A percentile compares a stretch with the other conserved stretches of the same genome.
phyloP scores from a whole-genome alignment of 441 rosid species.

The Kokia cookei region DNA sequence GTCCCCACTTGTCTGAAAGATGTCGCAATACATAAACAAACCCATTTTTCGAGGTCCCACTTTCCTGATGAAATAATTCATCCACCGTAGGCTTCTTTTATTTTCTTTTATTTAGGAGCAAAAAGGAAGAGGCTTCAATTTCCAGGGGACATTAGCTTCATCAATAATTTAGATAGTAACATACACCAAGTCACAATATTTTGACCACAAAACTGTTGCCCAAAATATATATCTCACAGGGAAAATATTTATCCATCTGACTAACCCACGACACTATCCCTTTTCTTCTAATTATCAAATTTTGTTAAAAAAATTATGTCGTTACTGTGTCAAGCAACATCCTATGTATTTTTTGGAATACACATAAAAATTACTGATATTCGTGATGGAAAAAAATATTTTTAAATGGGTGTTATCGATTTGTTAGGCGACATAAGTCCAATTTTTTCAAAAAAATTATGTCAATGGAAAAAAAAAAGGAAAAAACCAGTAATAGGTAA shows the following conservation, averaged over 20 bases:
- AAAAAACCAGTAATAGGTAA: too few species aligned
- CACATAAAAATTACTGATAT: rapidly evolving
- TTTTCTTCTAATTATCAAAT: too few species aligned
- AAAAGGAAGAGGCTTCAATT: neutral
- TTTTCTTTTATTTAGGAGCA: neutral
- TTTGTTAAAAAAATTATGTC: too few species aligned
- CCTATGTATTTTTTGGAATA: too few species aligned
- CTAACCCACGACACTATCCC: rapidly evolving
- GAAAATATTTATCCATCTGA: too few species aligned
- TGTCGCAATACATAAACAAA: neutral
- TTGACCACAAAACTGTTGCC: too few species aligned
- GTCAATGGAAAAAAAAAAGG: too few species aligned
- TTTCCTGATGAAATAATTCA: conserved; percentile 7
- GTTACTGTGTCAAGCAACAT: too few species aligned
- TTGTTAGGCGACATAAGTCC: too few species aligned
- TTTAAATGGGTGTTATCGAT: rapidly evolving
- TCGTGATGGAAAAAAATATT: too few species aligned
- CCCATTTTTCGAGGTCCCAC: conserved; percentile 11
- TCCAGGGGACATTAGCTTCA: neutral
- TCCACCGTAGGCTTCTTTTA: neutral
- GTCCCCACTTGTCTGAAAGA: conserved; percentile 17
- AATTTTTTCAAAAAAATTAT: too few species aligned
- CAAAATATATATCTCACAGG: too few species aligned
- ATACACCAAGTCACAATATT: neutral
- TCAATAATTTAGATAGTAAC: conserved; percentile 14